phyloP scores from a whole-genome alignment of 768 basidiomycete genomes.

The Peribolospora kevripleyi region DNA sequence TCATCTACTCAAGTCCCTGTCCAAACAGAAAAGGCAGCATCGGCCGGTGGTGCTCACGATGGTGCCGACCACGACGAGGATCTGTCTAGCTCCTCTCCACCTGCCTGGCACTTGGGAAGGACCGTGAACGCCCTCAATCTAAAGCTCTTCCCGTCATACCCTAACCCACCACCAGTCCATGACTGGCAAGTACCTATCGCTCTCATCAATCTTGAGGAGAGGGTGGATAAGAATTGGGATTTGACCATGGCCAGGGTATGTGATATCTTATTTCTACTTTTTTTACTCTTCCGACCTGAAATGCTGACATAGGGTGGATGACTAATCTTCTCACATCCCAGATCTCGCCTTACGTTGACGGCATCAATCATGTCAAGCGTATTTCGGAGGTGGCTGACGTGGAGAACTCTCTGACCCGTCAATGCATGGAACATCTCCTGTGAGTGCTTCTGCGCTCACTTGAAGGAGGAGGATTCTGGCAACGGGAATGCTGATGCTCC shows the following conservation, averaged over 20 bases:
- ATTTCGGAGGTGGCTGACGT: slow-evolving; percentile 83
- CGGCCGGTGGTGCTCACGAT: no score
- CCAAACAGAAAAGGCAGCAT: no score
- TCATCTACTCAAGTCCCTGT: no score
- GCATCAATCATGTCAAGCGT: slow-evolving; percentile 66
- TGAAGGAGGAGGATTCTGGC: neutral
- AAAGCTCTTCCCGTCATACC: slow-evolving; percentile 88
- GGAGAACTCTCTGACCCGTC: slow-evolving; percentile 52
- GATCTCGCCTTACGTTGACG: slow-evolving; percentile 65
- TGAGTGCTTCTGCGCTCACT: slow-evolving; percentile 21
- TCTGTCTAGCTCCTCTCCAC: no score
- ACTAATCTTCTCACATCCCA: slow-evolving; percentile 14
- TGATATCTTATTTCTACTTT: neutral
- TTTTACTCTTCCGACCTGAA: neutral
- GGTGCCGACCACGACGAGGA: no score
- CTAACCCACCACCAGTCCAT: slow-evolving; percentile 65
- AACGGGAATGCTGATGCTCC: neutral
- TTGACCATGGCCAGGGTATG: slow-evolving; percentile 65
- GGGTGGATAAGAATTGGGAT: slow-evolving; percentile 85
- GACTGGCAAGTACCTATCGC: slow-evolving; percentile 93
- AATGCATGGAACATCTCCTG: slow-evolving; percentile 79
- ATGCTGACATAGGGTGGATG: neutral
- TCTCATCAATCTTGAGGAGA: slow-evolving; percentile 52
- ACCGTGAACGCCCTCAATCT: slow-evolving; percentile 45
- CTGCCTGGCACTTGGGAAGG: no score